Evolutionary conservation across 2,329 filamentous ascomycete species (phyloP), one percentile per base, ranked within the genome.

Genomic region (Exophiala alcalophila): DNA sequence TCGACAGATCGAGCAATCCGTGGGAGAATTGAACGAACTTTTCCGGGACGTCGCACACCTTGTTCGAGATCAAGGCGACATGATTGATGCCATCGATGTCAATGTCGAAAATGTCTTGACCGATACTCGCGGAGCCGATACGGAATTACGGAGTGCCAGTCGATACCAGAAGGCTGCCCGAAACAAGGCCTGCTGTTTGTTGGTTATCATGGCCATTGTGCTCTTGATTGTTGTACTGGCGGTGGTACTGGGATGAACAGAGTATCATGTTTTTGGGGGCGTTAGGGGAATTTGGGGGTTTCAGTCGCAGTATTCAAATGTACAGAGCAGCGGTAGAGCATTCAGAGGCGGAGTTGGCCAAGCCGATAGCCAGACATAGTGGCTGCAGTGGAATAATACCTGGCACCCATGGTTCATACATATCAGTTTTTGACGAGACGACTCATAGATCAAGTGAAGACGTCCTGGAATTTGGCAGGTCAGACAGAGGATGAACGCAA

Each of bases 1-100:
- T 55, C 83, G 90, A 50, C 94, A 94, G 62, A 98, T 98, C 59
- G 92, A 97, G 69, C 90, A 96, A 65, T 89, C 86, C 41, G 92
- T 98, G 5, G 86, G 86, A 41, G 92, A 98, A 60, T 72, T 98
- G 50, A 98, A 98, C 59, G 92, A 97, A 60, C 76, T 98, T 29
- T 98, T 98, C 74, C 78, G 90, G 51, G 91, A 98, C 70, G 89
- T 98, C n/a, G 92, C 91, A 32, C 89, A 95, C 65, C 96, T 98
- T 65, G 90, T 98, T 36, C 81, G 81, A 49, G 91, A 97, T 68
- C 92, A 98, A 68, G 92, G 92, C 36, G 86, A 88, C 57, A 80
- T 86, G 65, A 73, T 98, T 20, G 84, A 91, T 60, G 86, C 86
- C 12, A 94, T 98, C 58, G 82, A 81, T 50, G 83, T 87, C 56